These are phyloP conservation scores for Phytopythium vexans DNA, from an alignment of 352 stramenopile genomes.

Conservation along the genomic window DNA sequence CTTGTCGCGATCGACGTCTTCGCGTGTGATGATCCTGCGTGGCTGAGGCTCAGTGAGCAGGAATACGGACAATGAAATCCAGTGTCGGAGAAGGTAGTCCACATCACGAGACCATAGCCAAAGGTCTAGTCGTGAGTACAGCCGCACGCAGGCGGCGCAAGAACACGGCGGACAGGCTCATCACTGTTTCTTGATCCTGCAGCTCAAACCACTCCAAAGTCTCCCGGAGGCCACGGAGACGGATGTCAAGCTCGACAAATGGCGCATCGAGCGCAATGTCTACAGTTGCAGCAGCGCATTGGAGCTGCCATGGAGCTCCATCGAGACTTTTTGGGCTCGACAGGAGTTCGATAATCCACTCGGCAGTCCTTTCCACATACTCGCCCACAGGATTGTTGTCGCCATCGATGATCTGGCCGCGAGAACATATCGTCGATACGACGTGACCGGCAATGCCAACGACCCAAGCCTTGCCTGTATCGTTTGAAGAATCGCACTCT, in stretches of 20 bases:
- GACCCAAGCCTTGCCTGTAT: constrained; percentile 8
- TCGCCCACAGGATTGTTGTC: not conserved
- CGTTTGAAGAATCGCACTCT: not conserved
- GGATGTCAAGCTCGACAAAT: not conserved
- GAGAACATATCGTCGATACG: constrained; percentile 6
- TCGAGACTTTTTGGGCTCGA: constrained; percentile 4
- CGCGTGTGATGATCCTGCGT: too few species aligned
- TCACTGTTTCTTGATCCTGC: constrained; percentile 5
- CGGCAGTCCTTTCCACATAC: constrained; percentile 13
- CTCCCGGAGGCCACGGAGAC: constrained; percentile 10
- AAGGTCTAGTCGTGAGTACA: constrained; percentile 18
- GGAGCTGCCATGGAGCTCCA: constrained; percentile 5
- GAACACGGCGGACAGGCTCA: constrained; percentile 14
- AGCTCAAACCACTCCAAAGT: constrained; percentile 24
- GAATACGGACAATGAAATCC: not conserved
- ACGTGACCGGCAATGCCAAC: constrained; percentile 13
- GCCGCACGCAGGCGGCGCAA: constrained; percentile 25
- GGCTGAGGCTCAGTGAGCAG: too few species aligned
- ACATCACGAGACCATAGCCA: constrained; percentile 9
- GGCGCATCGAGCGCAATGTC: constrained; percentile 18
- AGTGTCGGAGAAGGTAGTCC: too few species aligned
- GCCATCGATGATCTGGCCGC: not conserved
- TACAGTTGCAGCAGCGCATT: constrained; percentile 11
- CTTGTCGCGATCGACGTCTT: too few species aligned
- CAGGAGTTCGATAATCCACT: constrained; percentile 23